Evolutionary conservation across 805 yeast species (phyloP).

Genomic region (Isabelozyma heimii): DNA sequence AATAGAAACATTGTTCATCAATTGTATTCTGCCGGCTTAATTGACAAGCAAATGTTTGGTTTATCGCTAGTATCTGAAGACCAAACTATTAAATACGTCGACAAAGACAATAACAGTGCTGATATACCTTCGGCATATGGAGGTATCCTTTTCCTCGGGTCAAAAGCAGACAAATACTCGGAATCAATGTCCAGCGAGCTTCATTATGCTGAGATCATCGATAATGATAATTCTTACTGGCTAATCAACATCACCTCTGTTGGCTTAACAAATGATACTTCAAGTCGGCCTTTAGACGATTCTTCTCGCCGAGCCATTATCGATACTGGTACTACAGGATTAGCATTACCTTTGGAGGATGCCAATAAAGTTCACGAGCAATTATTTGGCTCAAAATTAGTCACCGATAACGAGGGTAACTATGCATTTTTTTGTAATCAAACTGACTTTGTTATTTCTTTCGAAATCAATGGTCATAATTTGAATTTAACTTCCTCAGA

Average conservation of each 20-base stretch:
- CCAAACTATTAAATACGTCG: constrained; percentile 11
- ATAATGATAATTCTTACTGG: constrained; percentile 48
- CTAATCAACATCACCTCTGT: constrained; percentile 41
- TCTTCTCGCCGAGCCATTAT: constrained; percentile 44
- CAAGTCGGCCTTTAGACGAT: constrained; percentile 12
- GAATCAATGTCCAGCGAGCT: constrained; percentile 22
- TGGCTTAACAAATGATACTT: constrained; percentile 26
- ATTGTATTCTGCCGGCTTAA: constrained; percentile 29
- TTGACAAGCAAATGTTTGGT: constrained; percentile 39
- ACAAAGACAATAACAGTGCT: constrained; percentile 20
- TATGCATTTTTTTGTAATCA: constrained; percentile 60
- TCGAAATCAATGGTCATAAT: constrained; percentile 43
- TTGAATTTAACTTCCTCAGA: constrained; percentile 43
- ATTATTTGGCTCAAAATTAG: constrained; percentile 45
- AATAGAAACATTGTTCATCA: constrained; percentile 41
- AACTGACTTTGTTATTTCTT: constrained; percentile 30
- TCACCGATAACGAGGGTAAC: constrained; percentile 56
- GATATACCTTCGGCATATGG: constrained; percentile 27
- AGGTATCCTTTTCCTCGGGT: constrained; percentile 25
- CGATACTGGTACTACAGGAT: constrained; percentile 67
- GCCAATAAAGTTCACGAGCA: constrained; percentile 47
- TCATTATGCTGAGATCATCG: constrained; percentile 35
- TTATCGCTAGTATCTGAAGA: constrained; percentile 13
- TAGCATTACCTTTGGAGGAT: constrained; percentile 53
- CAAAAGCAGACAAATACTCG: constrained; percentile 10